Percentiles rank a stretch among this genome's conserved stretches.
Conservation (phyloP, 2,329 filamentous ascomycete species). For the Exophiala aquamarina region DNA sequence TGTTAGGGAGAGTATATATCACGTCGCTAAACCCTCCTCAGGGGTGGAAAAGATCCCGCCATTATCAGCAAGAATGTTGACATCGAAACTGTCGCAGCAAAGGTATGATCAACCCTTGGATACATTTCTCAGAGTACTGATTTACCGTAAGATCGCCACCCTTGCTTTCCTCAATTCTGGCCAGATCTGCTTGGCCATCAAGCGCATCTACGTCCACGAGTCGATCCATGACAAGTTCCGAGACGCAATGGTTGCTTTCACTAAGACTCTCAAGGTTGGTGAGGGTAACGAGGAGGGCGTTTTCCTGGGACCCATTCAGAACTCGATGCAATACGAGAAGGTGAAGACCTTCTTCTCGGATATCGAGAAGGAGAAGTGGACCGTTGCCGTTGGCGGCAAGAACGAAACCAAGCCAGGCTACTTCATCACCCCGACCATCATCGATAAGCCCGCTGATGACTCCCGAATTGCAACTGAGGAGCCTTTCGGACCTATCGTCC, state of each 20-base stretch:
- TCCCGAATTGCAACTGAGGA: conserved; percentile 59
- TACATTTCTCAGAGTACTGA: not conserved
- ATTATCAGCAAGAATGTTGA: conserved; percentile 61
- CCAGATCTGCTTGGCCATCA: conserved; percentile 56
- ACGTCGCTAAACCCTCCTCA: conserved; percentile 14
- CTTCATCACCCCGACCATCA: conserved; percentile 60
- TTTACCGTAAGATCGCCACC: conserved; percentile 36
- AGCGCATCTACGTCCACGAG: conserved; percentile 60
- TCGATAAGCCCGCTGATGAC: conserved; percentile 57
- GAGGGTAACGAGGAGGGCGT: conserved; percentile 42
- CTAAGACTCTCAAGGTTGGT: conserved; percentile 31
- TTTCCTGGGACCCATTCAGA: conserved; percentile 64
- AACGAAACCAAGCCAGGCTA: conserved; percentile 44
- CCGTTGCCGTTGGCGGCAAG: conserved; percentile 54
- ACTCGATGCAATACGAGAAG: conserved; percentile 64
- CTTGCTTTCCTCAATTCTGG: conserved; percentile 60
- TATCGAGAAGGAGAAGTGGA: conserved; percentile 55
- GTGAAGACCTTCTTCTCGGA: conserved; percentile 59
- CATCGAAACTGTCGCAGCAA: conserved; percentile 49
- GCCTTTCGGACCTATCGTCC: conserved; percentile 65
- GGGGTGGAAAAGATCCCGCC: conserved; percentile 61
- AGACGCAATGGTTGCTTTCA: conserved; percentile 46
- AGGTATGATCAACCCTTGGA: conserved; percentile 30
- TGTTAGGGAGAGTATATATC: not conserved
- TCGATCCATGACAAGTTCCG: conserved; percentile 53